Evolutionary conservation across 495 filamentous ascomycete species (phyloP).

Genomic region (Penicillium mononematosum): DNA sequence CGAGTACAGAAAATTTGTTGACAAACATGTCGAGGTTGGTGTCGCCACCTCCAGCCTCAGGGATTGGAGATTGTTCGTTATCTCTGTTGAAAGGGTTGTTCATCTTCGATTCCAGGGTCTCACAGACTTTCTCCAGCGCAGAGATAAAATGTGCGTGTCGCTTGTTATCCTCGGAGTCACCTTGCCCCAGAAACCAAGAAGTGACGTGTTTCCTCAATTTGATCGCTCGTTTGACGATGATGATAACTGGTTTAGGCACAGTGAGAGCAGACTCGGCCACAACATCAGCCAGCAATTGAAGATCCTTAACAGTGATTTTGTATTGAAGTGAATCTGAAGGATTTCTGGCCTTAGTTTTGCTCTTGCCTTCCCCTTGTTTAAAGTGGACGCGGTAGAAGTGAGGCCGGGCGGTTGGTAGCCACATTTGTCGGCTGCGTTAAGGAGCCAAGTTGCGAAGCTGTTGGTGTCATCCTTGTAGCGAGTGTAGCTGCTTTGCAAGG

Average conservation of each 20-base stretch:
- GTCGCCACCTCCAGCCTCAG: slow-evolving; percentile 14
- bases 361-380: slow-evolving; percentile 21
- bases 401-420: slow-evolving; percentile 28
- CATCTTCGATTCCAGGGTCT: slow-evolving; percentile 30
- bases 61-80: slow-evolving; percentile 16
- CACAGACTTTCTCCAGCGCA: slow-evolving; percentile 29
- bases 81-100: slow-evolving; percentile 20
- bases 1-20: slow-evolving; percentile 34
- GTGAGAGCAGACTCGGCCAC: slow-evolving; percentile 26
- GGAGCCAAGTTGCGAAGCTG: slow-evolving; percentile 50
- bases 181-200: slow-evolving; percentile 32
- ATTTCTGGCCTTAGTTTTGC: slow-evolving; percentile 20
- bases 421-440: slow-evolving; percentile 42
- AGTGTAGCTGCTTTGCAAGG: slow-evolving; percentile 41
- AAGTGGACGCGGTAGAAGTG: slow-evolving; percentile 14
- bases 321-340: slow-evolving; percentile 21
- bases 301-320: slow-evolving; percentile 25
- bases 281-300: slow-evolving; percentile 32
- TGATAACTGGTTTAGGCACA: slow-evolving; percentile 27
- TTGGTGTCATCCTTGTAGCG: slow-evolving; percentile 53
- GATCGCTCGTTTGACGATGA: slow-evolving; percentile 30
- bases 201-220: slow-evolving; percentile 32
- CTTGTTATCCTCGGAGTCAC: slow-evolving; percentile 20
- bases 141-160: slow-evolving; percentile 32
- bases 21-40: slow-evolving; percentile 18